These are phyloP conservation scores for Amphibolis antarctica DNA, from an alignment of 106 monocot species.

Conservation along the genomic window DNA sequence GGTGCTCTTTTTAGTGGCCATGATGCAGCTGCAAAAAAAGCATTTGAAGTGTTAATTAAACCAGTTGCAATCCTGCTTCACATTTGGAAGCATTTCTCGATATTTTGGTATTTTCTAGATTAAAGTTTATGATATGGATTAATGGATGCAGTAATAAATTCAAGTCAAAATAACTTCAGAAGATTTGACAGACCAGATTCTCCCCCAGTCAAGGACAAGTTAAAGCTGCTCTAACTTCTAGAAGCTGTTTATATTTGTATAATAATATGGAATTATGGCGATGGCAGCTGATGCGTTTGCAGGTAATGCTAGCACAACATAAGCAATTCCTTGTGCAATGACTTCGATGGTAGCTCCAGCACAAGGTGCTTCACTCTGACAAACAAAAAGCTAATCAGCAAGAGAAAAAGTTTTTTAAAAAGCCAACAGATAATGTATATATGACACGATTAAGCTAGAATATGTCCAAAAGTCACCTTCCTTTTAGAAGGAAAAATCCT, in stretches of 20 bases:
- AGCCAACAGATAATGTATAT: neutral
- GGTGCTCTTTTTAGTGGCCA: constrained; percentile 46
- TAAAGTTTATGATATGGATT: no score
- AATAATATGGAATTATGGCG: no score
- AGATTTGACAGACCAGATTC: constrained; percentile 75
- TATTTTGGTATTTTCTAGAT: no score
- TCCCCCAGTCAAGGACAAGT: constrained; percentile 66
- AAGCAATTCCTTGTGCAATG: constrained; percentile 97
- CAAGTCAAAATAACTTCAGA: no score
- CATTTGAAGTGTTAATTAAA: constrained; percentile 46
- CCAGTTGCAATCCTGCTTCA: constrained; percentile 74
- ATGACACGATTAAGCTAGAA: no score
- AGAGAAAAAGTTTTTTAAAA: neutral
- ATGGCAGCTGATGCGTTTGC: constrained; percentile 89
- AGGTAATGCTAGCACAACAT: constrained; percentile 90
- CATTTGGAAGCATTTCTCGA: constrained; percentile 60
- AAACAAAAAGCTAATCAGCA: neutral
- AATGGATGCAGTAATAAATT: no score
- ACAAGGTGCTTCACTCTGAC: constrained; percentile 56
- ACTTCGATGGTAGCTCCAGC: constrained; percentile 82
- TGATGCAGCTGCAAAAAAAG: constrained; percentile 56
- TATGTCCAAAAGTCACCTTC: constrained; percentile 43
- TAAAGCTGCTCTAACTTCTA: constrained; percentile 85
- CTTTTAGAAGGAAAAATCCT: constrained; percentile 56
- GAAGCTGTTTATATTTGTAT: constrained; percentile 51